These are phyloP conservation scores for Debaryomyces fabryi DNA, from an alignment of 1,139 yeast genomes.

Conservation along the genomic window DNA sequence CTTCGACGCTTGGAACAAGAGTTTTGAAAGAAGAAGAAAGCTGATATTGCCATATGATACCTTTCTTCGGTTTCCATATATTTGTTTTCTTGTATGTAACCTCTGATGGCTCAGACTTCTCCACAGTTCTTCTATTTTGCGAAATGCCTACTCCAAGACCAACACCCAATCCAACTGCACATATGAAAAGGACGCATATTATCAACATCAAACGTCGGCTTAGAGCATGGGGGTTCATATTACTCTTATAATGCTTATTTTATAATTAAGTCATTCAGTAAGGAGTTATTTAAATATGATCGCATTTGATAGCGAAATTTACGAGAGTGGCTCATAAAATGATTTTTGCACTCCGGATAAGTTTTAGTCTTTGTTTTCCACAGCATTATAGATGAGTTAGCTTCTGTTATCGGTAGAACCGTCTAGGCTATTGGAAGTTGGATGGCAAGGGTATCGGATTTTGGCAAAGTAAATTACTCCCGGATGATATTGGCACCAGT, in stretches of 20 bases:
- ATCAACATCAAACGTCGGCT: not conserved
- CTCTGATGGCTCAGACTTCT: not conserved
- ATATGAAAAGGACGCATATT: not conserved
- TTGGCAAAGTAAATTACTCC: no score
- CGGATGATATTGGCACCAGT: not conserved
- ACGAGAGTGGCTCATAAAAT: conserved; percentile 2
- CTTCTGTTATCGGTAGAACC: no score
- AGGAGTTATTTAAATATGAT: no score
- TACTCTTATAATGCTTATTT: not conserved
- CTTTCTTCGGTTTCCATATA: conserved; percentile 6
- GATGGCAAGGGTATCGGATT: no score
- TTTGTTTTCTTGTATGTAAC: not conserved
- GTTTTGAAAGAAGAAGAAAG: conserved; percentile 8
- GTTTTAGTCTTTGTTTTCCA: no score
- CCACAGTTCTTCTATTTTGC: not conserved
- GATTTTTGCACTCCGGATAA: not conserved
- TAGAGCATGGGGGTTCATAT: not conserved
- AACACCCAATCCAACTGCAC: conserved; percentile 4
- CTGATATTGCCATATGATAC: conserved; percentile 20
- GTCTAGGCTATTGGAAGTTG: no score
- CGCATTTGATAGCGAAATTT: not conserved
- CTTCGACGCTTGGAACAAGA: conserved; percentile 4
- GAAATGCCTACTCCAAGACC: conserved; percentile 6
- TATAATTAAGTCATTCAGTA: not conserved
- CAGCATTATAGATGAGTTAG: no score